Base-by-base conservation (phyloP, 192 early-diverging fungal species). In the Coemansia sp. region DNA sequence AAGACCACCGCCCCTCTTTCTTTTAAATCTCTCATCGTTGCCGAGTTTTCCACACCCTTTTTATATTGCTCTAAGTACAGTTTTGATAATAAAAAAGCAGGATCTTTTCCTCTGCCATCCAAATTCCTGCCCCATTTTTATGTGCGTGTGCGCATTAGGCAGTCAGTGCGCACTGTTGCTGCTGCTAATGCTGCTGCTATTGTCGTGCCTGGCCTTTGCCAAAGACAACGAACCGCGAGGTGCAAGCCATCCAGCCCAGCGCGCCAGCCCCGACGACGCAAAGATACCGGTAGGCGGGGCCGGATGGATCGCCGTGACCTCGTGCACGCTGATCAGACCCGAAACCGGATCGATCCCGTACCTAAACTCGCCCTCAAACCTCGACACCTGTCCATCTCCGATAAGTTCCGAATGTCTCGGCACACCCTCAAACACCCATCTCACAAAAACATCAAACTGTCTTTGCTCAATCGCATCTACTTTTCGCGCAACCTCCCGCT, bases 291-390 rank as follows among this genome's bases (percentile, higher is more conserved):
- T 68, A 16, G 79, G 79, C 42, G 79, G 79, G 2, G 79, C 38
- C 12, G 79, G 79, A 11, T 82, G 79, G 18, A 82, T 75, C 3
- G 79, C 70, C 12, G 73, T 67, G 49, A 82, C 71, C 48, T 82
- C 79, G 30, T 82, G 79, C 61, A 64, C 64, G 12, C 67, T 57
- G 16, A 82, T 58, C 25, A 70, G 67, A 0, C 73, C 79, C 0
- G 73, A 58, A 7, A 34, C 52, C 28, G 63, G 67, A 45, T 82
- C 67, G 6, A 82, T 67, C 14, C 12, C 48, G 20, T 82, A 82
- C 40, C 67, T 62, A 57, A 82, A 82, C 67, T 82, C 79, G 54
- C 79, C 79, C 65, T 82, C 79, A 38, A 72, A 82, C 52, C 73
- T 42, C n/a, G 79, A 76, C 52, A 10, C 61, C 3, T 54, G 20